Evolutionary conservation across 192 early-diverging fungal genomes (phyloP), one percentile per base, ranked within the genome.

Genomic region (Kickxella alabastrina): DNA sequence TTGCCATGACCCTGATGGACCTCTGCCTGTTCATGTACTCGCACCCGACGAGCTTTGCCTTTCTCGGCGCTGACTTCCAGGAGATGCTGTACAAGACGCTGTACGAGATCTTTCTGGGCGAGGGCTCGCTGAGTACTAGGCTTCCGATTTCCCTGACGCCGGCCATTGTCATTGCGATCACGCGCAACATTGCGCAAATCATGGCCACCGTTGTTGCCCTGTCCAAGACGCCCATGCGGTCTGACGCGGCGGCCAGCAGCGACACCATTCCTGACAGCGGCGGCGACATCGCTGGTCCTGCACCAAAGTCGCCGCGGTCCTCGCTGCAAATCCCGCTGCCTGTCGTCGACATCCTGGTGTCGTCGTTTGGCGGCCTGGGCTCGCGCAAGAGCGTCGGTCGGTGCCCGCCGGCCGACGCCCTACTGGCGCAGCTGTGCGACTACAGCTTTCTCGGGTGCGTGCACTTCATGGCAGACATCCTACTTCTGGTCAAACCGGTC

Each of bases 71-170:
- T 15, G 70, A 73, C 7, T 66, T 66, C 19, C 70, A 65, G 43
- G 70, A 73, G 54, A 61, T 43, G 45, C 55, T 73, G 31, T 73
- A 66, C 63, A 73, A 73, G 62, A 73, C 70, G n/a, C 54, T 73
- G 27, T 73, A 62, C 18, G 70, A 73, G 50, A 66, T 66, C 14
- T 66, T 73, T 8, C 47, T 73, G 3, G 54, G 54, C 59, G 70
- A 73, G 44, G 52, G 61, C 13, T 61, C 70, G 28, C 44, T 64
- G 35, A 62, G 44, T 40, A 73, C 70, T n/a, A 53, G 70, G 4
- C 41, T 66, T 44, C 62, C 70, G 8, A 62, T 73, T 10, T 54
- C 70, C 18, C 31, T 73, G 25, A 73, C 63, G 6, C 70, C 70
- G 21, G 6, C 50, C 10, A 73, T 73, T 17, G 70, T 65, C 14